These are phyloP conservation scores for Balakata baccata DNA, from an alignment of 345 rosid species.

Conservation along the genomic window DNA sequence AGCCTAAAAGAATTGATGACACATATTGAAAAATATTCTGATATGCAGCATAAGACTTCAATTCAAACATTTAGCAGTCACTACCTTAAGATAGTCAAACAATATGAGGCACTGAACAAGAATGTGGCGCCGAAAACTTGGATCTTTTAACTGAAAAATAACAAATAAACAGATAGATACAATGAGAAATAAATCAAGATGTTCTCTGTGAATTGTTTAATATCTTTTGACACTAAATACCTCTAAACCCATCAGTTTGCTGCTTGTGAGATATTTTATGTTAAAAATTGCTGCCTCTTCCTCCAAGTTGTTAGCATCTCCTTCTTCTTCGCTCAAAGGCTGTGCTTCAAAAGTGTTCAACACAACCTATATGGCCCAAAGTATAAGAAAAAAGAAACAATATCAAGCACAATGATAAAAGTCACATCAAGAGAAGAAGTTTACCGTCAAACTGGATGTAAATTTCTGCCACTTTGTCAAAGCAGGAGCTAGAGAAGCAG, in stretches of 20 bases:
- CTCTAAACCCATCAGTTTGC: constrained; percentile 98
- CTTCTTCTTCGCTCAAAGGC: constrained; percentile 96
- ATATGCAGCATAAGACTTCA: constrained; percentile 7
- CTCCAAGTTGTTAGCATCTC: constrained; percentile 85
- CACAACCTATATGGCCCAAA: constrained; percentile 61
- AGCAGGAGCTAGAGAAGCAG: constrained; percentile 63
- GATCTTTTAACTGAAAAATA: constrained; percentile 78
- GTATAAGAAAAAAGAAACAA: constrained; percentile 13
- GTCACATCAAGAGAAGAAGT: constrained; percentile 7
- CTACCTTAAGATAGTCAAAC: constrained; percentile 90
- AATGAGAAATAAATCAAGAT: constrained; percentile 11
- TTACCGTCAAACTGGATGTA: constrained; percentile 75
- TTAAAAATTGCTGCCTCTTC: constrained; percentile 88
- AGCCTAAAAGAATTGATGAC: constrained; percentile 42
- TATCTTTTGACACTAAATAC: constrained; percentile 33
- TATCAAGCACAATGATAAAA: constrained; percentile 4
- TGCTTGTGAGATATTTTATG: constrained; percentile 95
- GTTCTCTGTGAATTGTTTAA: background rate
- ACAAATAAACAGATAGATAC: constrained; percentile 8
- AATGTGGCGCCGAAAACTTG: constrained; percentile 93
- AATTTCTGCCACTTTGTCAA: constrained; percentile 92
- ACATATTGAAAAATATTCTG: background rate
- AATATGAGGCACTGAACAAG: constrained; percentile 96
- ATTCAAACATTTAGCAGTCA: constrained; percentile 14
- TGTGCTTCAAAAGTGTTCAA: constrained; percentile 91